Evolutionary conservation across 345 rosid species (phyloP), one percentile per base, ranked within the genome.

Genomic region (Heritiera littoralis): DNA sequence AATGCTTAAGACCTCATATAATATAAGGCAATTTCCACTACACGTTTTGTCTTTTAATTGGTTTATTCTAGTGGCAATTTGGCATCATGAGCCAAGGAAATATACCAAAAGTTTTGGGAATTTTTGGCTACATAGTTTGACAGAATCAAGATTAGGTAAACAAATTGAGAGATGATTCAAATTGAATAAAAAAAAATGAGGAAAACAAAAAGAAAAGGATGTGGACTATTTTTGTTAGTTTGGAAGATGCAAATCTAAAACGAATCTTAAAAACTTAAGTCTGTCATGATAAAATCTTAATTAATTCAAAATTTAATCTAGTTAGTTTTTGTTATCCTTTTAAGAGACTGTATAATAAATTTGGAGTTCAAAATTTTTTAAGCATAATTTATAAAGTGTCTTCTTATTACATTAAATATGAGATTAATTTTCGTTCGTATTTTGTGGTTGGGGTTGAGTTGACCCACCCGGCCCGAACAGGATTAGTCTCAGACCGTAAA

Each of bases 121-220:
- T 7, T 64, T 61, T 30, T 64, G 41, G 41, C 67, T 3, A 12
- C 67, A 12, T 63, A 5, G 41, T 30, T 61, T 30, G 66, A 30
- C 40, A 61, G 9, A 61, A 63, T 32, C 67, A 63, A 63, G 35
- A 35, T 64, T 64, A 64, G 68, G 68, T 64, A 35, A 35, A 32
- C n/a, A 64, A 64, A 58, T 58, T 58, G 63, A 58, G 30, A 58
- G 63, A 2, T 58, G 0, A 9, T 58, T 8, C 63, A 58, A 58
- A 58, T 55, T 55, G 59, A 6, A 1, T 6, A 18, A 0, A 56
- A 17, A 17, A 18, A 7, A 55, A 7, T 35, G 38, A 35, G 38
- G 38, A 35, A 35, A 35, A 41, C 43, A 41, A 41, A 18, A 18
- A 18, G 2, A 55, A 54, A 17, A 54, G 20, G 18, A 54, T 7